These are phyloP conservation scores for Zopfochytrium polystomum DNA, from an alignment of 371 early-diverging fungal genomes.

Conservation along the genomic window DNA sequence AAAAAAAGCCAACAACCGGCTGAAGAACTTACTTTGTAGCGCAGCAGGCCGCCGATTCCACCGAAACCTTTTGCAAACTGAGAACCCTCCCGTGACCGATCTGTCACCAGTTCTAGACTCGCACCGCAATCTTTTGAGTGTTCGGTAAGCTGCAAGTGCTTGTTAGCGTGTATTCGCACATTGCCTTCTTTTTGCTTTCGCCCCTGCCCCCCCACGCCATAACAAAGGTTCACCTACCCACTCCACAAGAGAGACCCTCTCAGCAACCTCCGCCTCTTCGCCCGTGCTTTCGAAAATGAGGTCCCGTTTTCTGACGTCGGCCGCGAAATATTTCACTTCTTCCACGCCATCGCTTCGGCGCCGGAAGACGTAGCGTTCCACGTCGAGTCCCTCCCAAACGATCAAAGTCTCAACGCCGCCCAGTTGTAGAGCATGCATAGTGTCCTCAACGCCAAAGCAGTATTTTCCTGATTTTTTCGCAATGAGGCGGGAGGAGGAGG, in stretches of 20 bases:
- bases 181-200: no score
- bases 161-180: not conserved
- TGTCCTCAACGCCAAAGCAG: constrained; percentile 94
- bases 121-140: constrained; percentile 95
- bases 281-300: constrained; percentile 59
- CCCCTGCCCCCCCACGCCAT: no score
- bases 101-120: constrained; percentile 90
- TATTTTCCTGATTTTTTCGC: constrained; percentile 86
- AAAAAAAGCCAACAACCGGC: not conserved
- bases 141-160: constrained; percentile 76
- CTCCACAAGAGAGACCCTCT: constrained; percentile 81
- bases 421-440: constrained; percentile 89
- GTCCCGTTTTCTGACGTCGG: constrained; percentile 38
- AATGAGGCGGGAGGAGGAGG: no score
- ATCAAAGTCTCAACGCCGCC: constrained; percentile 96
- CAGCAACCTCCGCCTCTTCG: constrained; percentile 67
- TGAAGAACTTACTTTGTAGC: constrained; percentile 77
- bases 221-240: constrained; percentile 55
- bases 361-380: constrained; percentile 67
- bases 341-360: constrained; percentile 67
- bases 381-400: constrained; percentile 92
- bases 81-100: constrained; percentile 95
- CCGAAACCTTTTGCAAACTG: constrained; percentile 99
- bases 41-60: constrained; percentile 96
- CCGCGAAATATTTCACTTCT: constrained; percentile 62